Percentiles rank a stretch among this genome's conserved stretches.
Evolutionary conservation across 148 eudicot species (phyloP).

Genomic region (Cornus controversa): DNA sequence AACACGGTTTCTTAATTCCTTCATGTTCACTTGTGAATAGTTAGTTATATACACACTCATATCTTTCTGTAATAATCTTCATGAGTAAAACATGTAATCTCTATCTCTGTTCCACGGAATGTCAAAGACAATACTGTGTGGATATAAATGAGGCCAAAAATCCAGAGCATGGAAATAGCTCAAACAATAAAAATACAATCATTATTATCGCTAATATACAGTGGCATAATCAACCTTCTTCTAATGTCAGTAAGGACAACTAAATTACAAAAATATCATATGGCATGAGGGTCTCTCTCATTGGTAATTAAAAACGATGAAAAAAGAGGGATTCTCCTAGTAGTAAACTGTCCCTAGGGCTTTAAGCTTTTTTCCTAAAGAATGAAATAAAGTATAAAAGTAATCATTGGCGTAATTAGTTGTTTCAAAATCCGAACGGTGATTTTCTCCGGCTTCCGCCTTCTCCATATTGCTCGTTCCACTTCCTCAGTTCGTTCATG

Average conservation of each 20-base stretch:
- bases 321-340: not conserved
- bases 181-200: not conserved
- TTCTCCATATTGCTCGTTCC: conserved; percentile 98
- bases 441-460: conserved; percentile 93
- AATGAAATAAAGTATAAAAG: not conserved
- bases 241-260: not conserved
- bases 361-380: not conserved
- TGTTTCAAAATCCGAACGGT: conserved; percentile 76
- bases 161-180: not conserved
- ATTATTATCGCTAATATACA: not conserved
- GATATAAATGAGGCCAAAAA: not conserved
- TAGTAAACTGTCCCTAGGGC: not conserved
- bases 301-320: not conserved
- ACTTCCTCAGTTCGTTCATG: conserved; percentile 95
- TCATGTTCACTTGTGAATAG: too few relatives aligned
- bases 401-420: not conserved
- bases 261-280: not conserved
- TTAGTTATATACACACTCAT: too few relatives aligned
- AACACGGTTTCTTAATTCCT: too few relatives aligned
- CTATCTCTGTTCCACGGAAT: not conserved
- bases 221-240: not conserved
- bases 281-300: not conserved
- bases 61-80: too few relatives aligned
- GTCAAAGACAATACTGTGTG: too few relatives aligned
- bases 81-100: not conserved